phyloP scores from a whole-genome alignment of 2,329 filamentous ascomycete genomes.

The Tolypocladium nubicola region DNA sequence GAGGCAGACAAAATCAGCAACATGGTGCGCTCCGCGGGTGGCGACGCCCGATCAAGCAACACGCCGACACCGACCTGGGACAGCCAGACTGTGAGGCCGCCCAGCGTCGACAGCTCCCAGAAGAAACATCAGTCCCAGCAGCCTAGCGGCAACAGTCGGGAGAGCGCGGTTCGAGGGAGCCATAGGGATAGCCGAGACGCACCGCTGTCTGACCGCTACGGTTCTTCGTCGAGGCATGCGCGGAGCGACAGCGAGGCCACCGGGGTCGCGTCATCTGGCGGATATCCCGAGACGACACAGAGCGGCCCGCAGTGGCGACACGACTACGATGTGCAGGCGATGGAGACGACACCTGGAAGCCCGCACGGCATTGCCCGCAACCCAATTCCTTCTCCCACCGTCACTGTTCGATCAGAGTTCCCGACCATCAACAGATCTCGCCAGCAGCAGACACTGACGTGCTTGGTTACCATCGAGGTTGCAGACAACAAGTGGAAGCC shows the following conservation, averaged over 20 bases:
- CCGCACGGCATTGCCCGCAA: slow-evolving; percentile 66
- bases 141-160: slow-evolving; percentile 11
- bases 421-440: slow-evolving; percentile 85
- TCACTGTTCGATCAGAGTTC: slow-evolving; percentile 95
- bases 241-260: slow-evolving; percentile 74
- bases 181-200: slow-evolving; percentile 40
- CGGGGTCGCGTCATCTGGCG: slow-evolving; percentile 62
- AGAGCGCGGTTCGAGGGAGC: slow-evolving; percentile 27
- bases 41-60: slow-evolving; percentile 45
- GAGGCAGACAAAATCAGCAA: slow-evolving; percentile 81
- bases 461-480: slow-evolving; percentile 87
- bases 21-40: slow-evolving; percentile 71
- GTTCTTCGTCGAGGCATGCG: slow-evolving; percentile 41
- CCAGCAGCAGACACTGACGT: slow-evolving; percentile 91
- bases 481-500: slow-evolving; percentile 85
- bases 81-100: slow-evolving; percentile 42
- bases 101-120: slow-evolving; percentile 34
- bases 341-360: slow-evolving; percentile 76
- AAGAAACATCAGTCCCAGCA: slow-evolving; percentile 22
- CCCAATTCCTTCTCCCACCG: slow-evolving; percentile 78
- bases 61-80: slow-evolving; percentile 61
- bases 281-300: slow-evolving; percentile 68
- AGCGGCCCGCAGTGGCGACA: slow-evolving; percentile 64
- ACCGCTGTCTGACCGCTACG: slow-evolving; percentile 32
- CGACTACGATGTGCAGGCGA: slow-evolving; percentile 92